These are phyloP conservation scores for Curvularia spicifera DNA, from an alignment of 2,329 filamentous ascomycete genomes.

Conservation along the genomic window DNA sequence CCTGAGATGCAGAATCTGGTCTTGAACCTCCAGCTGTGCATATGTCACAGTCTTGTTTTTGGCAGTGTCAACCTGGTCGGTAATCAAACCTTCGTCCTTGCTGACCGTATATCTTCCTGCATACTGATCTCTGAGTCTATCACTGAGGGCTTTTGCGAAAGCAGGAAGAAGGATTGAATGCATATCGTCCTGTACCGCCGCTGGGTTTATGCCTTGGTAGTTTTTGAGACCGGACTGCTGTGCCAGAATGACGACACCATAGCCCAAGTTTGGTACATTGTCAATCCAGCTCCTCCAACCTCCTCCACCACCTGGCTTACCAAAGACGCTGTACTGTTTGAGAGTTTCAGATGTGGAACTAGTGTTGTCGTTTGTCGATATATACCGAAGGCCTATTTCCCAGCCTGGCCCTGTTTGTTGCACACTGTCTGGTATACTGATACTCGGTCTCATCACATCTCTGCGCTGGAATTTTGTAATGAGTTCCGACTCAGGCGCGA, in stretches of 20 bases:
- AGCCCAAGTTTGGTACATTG: conserved; percentile 39
- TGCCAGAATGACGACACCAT: conserved; percentile 35
- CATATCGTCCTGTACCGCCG: conserved; percentile 19
- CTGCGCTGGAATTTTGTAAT: conserved; percentile 38
- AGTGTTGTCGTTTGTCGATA: conserved; percentile 20
- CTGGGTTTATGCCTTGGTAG: conserved; percentile 29
- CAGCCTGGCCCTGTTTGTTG: conserved; percentile 40
- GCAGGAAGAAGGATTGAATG: conserved; percentile 38
- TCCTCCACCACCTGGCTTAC: conserved; percentile 43
- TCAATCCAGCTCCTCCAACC: conserved; percentile 45
- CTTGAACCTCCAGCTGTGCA: conserved; percentile 33
- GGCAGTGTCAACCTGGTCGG: conserved; percentile 21
- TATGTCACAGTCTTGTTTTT: conserved; percentile 23
- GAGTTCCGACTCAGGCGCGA: conserved; percentile 28
- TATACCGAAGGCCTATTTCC: conserved; percentile 34
- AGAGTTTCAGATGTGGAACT: conserved; percentile 5
- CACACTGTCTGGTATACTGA: conserved; percentile 33
- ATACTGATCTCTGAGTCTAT: conserved; percentile 23
- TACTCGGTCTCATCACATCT: conserved; percentile 30
- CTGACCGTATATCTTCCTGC: conserved; percentile 32
- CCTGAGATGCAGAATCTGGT: conserved; percentile 37
- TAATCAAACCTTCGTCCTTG: conserved; percentile 28
- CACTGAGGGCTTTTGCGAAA: conserved; percentile 31
- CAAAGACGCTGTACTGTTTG: conserved; percentile 38
- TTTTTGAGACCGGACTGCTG: conserved; percentile 24